Evolutionary conservation across 2,329 filamentous ascomycete genomes (phyloP).

Genomic region (Epichloe coenophiala): DNA sequence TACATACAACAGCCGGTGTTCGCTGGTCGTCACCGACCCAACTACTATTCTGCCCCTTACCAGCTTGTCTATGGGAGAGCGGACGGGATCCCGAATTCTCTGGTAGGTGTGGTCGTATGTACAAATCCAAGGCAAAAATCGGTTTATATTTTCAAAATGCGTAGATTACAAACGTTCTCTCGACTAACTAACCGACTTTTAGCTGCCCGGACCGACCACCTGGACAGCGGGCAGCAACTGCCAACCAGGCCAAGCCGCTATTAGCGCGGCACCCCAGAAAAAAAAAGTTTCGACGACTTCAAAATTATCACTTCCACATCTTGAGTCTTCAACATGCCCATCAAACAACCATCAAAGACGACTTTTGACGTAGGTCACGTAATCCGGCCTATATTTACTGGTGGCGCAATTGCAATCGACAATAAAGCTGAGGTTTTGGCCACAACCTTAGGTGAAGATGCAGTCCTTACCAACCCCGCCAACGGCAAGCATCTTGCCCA

Average conservation of each 20-base stretch:
- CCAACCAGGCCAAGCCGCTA: background rate
- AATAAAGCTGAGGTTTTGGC: constrained; percentile 70
- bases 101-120: too few relatives aligned
- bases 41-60: too few relatives aligned
- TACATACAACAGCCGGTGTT: too few relatives aligned
- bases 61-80: too few relatives aligned
- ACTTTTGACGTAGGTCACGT: constrained; percentile 77
- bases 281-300: constrained; percentile 6
- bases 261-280: constrained; percentile 1
- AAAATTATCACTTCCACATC: background rate
- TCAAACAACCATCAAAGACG: constrained; percentile 57
- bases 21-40: too few relatives aligned
- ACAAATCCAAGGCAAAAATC: rapidly evolving
- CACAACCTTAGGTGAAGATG: constrained; percentile 85
- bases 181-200: too few relatives aligned
- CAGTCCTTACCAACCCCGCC: constrained; percentile 69
- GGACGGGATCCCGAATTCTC: too few relatives aligned
- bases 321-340: constrained; percentile 31
- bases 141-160: too few relatives aligned
- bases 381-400: constrained; percentile 87
- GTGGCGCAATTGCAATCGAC: constrained; percentile 75
- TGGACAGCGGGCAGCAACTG: background rate
- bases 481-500: constrained; percentile 71
- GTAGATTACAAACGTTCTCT: too few relatives aligned
- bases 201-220: background rate